phyloP scores from a whole-genome alignment of 148 eudicot genomes.

The Mesembryanthemum crystallinum region DNA sequence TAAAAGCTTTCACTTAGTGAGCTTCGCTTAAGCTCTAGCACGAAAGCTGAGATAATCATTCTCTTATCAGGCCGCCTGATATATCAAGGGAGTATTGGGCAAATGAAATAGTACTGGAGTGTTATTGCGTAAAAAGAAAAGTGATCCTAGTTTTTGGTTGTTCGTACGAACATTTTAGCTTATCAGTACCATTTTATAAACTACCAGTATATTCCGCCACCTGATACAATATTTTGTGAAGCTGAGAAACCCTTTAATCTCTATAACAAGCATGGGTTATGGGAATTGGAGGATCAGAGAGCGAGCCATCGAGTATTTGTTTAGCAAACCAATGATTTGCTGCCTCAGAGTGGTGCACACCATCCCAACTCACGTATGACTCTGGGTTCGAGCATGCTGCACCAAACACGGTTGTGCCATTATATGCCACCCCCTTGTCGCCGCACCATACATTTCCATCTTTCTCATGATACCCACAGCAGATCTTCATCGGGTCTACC shows the following conservation, averaged over 20 bases:
- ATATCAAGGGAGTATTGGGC: no score
- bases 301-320: conserved; percentile 51
- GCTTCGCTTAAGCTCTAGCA: background rate
- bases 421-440: conserved; percentile 33
- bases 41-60: no score
- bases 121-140: no score
- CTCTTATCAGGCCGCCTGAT: no score
- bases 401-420: conserved; percentile 53
- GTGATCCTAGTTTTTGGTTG: no score
- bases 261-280: conserved; percentile 52
- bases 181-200: no score
- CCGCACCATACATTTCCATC: conserved; percentile 62
- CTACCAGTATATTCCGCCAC: no score
- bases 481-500: conserved; percentile 46
- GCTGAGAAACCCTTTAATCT: conserved; percentile 11
- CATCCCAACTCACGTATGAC: conserved; percentile 64
- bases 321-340: conserved; percentile 73
- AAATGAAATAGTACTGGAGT: no score
- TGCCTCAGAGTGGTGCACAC: conserved; percentile 73
- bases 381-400: conserved; percentile 57
- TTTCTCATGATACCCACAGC: conserved; percentile 65
- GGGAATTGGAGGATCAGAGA: conserved; percentile 60
- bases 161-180: no score
- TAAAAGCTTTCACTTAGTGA: background rate
- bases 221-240: no score